Evolutionary conservation across 2,329 filamentous ascomycete species (phyloP).

Genomic region (Fusarium stilboides): DNA sequence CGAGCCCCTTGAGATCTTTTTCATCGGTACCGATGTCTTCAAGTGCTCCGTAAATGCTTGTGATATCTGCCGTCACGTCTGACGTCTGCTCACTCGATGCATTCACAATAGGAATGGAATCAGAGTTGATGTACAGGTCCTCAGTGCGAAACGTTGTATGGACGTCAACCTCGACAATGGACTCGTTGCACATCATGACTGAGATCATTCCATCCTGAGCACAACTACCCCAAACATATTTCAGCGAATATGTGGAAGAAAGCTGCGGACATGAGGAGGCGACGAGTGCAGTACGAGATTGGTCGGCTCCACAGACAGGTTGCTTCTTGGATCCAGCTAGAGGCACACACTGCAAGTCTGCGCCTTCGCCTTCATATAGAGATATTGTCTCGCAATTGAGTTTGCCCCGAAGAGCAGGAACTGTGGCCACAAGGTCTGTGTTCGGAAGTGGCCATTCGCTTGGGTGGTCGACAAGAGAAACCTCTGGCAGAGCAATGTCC

Average conservation of each 20-base stretch:
- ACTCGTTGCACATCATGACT: constrained; percentile 47
- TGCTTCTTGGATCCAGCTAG: constrained; percentile 35
- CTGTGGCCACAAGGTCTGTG: constrained; percentile 39
- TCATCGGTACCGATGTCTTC: constrained; percentile 33
- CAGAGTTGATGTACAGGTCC: constrained; percentile 40
- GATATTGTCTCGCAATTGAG: constrained; percentile 46
- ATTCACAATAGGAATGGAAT: constrained; percentile 43
- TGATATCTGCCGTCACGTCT: constrained; percentile 34
- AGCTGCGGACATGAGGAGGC: constrained; percentile 45
- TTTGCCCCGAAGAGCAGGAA: constrained; percentile 37
- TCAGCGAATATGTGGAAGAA: constrained; percentile 35
- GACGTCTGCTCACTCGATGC: constrained; percentile 28
- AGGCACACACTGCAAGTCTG: constrained; percentile 39
- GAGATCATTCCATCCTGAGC: constrained; percentile 36
- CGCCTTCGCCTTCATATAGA: constrained; percentile 30
- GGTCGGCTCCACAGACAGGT: constrained; percentile 34
- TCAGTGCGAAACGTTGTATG: constrained; percentile 47
- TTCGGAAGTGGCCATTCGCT: constrained; percentile 45
- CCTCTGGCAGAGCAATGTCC: constrained; percentile 44
- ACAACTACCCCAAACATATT: constrained; percentile 51
- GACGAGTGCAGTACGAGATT: constrained; percentile 41
- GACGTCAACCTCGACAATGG: constrained; percentile 42
- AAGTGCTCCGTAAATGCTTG: constrained; percentile 42
- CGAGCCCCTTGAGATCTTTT: constrained; percentile 42
- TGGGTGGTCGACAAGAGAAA: constrained; percentile 37